Evolutionary conservation across 2,329 filamentous ascomycete species (phyloP).

Genomic region (Juglanconis oblonga): DNA sequence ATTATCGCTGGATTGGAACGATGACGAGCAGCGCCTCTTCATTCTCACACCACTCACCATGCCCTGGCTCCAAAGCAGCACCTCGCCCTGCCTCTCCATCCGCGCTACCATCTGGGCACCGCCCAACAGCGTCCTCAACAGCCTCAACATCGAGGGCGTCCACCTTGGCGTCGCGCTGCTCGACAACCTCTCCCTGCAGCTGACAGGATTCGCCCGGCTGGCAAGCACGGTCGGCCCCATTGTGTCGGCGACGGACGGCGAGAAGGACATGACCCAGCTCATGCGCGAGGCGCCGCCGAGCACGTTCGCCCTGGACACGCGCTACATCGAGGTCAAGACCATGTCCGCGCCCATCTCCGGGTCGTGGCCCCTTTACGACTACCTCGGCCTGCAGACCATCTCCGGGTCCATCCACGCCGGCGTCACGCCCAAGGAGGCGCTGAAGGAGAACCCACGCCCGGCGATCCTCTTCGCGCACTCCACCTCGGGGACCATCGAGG

Average conservation of each 20-base stretch:
- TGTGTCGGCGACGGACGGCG: constrained; percentile 29
- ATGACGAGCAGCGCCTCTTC: constrained; percentile 34
- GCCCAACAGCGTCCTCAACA: constrained; percentile 33
- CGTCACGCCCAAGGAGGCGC: constrained; percentile 39
- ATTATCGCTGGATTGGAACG: constrained; percentile 32
- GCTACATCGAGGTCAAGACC: constrained; percentile 39
- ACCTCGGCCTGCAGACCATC: constrained; percentile 40
- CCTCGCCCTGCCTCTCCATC: constrained; percentile 45
- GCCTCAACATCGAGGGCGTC: constrained; percentile 33
- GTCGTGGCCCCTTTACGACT: constrained; percentile 49
- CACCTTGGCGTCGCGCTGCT: constrained; percentile 40
- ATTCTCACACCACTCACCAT: constrained; percentile 37
- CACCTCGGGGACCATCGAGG: constrained; percentile 40
- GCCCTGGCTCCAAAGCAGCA: constrained; percentile 7
- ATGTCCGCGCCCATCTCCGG: constrained; percentile 43
- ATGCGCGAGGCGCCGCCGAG: constrained; percentile 26
- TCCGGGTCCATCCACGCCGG: constrained; percentile 41
- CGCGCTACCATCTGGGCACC: constrained; percentile 47
- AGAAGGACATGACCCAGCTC: constrained; percentile 22
- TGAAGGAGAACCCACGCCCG: constrained; percentile 30
- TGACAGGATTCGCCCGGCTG: constrained; percentile 29
- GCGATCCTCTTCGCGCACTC: constrained; percentile 41
- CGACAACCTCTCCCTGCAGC: constrained; percentile 37
- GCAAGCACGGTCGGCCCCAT: constrained; percentile 38
- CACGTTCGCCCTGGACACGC: constrained; percentile 41